phyloP scores from a whole-genome alignment of 495 filamentous ascomycete genomes.

The Penicillium mononematosum region DNA sequence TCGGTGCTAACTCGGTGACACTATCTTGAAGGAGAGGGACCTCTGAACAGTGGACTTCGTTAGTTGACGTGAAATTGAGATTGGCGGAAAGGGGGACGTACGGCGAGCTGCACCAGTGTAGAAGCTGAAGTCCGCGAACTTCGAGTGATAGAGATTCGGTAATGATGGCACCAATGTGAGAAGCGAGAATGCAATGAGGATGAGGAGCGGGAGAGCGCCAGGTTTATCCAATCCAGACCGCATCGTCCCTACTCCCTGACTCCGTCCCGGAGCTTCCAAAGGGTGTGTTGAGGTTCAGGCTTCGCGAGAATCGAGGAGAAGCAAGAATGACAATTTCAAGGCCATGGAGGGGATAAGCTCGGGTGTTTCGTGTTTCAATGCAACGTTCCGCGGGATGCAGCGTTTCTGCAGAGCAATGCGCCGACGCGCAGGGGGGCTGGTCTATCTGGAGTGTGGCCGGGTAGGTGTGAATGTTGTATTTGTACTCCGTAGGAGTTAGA shows the following conservation, averaged over 20 bases:
- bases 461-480: neutral
- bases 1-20: constrained; percentile 12
- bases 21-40: constrained; percentile 27
- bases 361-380: constrained; percentile 5
- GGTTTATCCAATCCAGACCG: constrained; percentile 41
- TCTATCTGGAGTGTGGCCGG: neutral
- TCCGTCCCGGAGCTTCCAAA: constrained; percentile 4
- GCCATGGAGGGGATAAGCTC: constrained; percentile 18
- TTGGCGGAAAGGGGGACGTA: constrained; percentile 22
- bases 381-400: constrained; percentile 5
- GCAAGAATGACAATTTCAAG: constrained; percentile 10
- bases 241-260: constrained; percentile 34
- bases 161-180: constrained; percentile 40
- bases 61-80: constrained; percentile 8
- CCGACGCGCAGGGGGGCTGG: constrained; percentile 9
- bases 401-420: constrained; percentile 12
- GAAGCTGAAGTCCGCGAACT: constrained; percentile 33
- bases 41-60: constrained; percentile 10
- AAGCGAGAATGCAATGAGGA: constrained; percentile 38
- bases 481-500: neutral
- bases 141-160: constrained; percentile 33
- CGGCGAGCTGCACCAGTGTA: constrained; percentile 26
- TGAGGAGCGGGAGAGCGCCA: constrained; percentile 42
- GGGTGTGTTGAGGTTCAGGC: constrained; percentile 5
- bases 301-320: constrained; percentile 9